These are phyloP conservation scores for Grosmannia clavigera DNA, from an alignment of 2,329 filamentous ascomycete species.

Conservation along the genomic window DNA sequence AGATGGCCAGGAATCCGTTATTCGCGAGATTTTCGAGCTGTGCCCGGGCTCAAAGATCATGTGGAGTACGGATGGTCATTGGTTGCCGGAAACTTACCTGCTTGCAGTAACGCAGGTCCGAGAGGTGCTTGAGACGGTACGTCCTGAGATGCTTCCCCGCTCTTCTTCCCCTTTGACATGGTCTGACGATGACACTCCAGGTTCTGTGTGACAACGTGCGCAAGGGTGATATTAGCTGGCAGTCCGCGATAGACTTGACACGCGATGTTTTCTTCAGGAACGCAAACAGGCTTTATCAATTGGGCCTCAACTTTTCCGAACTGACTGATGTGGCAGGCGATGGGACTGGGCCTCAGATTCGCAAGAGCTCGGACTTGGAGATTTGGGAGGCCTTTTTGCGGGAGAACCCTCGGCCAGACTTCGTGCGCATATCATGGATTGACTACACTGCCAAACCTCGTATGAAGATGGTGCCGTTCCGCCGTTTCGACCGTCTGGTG, in stretches of 20 bases:
- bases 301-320: constrained; percentile 34
- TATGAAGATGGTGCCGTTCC: constrained; percentile 54
- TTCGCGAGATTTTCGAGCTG: constrained; percentile 63
- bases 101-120: constrained; percentile 61
- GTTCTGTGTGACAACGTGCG: constrained; percentile 55
- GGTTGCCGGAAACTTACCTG: constrained; percentile 66
- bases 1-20: constrained; percentile 58
- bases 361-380: constrained; percentile 12
- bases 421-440: constrained; percentile 63
- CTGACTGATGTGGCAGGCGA: not conserved
- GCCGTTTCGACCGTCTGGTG: constrained; percentile 37
- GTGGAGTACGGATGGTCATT: constrained; percentile 73
- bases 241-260: constrained; percentile 51
- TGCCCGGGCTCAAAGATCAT: constrained; percentile 63
- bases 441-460: constrained; percentile 64
- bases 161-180: not conserved
- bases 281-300: constrained; percentile 60
- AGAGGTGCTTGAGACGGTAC: constrained; percentile 54
- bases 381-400: constrained; percentile 29
- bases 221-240: constrained; percentile 46
- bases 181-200: constrained; percentile 22
- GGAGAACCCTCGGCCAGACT: constrained; percentile 41
- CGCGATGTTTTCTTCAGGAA: constrained; percentile 65
- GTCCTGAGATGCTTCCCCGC: constrained; percentile 8
- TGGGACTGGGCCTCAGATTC: not conserved